Conservation (phyloP, 345 rosid species). For the Eucalyptus erythrocorys region DNA sequence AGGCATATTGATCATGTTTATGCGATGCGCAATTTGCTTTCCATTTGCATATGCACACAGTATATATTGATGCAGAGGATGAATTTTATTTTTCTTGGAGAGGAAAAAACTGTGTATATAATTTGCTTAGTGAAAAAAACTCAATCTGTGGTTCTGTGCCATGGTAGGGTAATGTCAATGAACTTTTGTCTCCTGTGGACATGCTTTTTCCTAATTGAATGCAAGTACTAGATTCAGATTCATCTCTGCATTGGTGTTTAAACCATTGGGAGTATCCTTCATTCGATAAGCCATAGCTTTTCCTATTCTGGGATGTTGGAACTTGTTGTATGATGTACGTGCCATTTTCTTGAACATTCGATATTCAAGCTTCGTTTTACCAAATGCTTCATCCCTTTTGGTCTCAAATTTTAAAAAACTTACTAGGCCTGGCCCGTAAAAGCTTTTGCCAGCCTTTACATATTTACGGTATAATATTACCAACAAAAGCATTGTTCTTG, state of each 20-base stretch:
- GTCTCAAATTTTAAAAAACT: background rate
- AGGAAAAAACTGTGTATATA: background rate
- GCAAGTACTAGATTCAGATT: background rate
- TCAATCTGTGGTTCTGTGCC: background rate
- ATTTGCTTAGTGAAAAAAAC: background rate
- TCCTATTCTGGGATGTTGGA: background rate
- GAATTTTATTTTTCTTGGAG: background rate
- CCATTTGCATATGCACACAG: background rate
- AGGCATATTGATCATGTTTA: background rate
- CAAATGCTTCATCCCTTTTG: background rate
- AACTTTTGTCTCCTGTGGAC: background rate
- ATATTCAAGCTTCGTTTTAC: constrained; percentile 4
- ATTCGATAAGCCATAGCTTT: background rate
- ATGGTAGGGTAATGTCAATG: background rate
- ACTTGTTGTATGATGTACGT: background rate
- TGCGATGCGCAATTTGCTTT: background rate
- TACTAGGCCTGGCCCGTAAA: background rate
- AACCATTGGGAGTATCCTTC: background rate
- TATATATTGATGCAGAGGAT: background rate
- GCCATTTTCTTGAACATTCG: background rate
- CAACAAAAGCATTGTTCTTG: background rate
- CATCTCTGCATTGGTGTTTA: background rate
- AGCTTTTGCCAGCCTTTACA: background rate
- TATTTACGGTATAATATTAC: background rate
- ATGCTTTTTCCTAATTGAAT: background rate